Evolutionary conservation across 371 early-diverging fungal species (phyloP).

Genomic region (Mucor sp.): DNA sequence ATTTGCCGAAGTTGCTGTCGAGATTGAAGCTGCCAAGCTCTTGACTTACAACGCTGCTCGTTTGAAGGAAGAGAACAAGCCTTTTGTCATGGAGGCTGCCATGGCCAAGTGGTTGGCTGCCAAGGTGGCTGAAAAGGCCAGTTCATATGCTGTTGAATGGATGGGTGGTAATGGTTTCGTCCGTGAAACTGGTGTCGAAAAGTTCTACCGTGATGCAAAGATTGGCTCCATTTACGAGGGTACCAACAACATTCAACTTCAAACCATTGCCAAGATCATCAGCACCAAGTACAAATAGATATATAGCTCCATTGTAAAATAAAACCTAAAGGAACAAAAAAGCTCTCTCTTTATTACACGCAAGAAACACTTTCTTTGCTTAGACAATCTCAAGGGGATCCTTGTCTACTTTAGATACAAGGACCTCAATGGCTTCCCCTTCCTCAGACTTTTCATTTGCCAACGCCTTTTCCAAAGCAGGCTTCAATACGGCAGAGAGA

Average conservation of each 20-base stretch:
- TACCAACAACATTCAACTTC: conserved; percentile 93
- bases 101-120: conserved; percentile 97
- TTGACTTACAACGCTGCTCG: conserved; percentile 98
- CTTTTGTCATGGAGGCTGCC: conserved; percentile 94
- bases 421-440: conserved; percentile 57
- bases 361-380: background rate
- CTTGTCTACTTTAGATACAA: conserved; percentile 70
- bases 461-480: conserved; percentile 62
- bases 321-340: background rate
- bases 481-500: conserved; percentile 69
- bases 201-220: conserved; percentile 96
- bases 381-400: conserved; percentile 76
- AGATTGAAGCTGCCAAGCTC: conserved; percentile 96
- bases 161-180: conserved; percentile 98
- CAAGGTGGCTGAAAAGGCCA: conserved; percentile 93
- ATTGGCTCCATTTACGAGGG: conserved; percentile 87
- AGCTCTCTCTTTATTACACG: background rate
- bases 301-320: background rate
- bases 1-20: conserved; percentile 90
- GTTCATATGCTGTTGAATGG: conserved; percentile 94
- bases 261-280: conserved; percentile 86
- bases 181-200: conserved; percentile 77
- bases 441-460: conserved; percentile 40
- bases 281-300: conserved; percentile 21
- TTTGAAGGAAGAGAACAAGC: conserved; percentile 90